Evolutionary conservation across 2,329 filamentous ascomycete species (phyloP).

Genomic region (Beauveria scarabaeidicola): DNA sequence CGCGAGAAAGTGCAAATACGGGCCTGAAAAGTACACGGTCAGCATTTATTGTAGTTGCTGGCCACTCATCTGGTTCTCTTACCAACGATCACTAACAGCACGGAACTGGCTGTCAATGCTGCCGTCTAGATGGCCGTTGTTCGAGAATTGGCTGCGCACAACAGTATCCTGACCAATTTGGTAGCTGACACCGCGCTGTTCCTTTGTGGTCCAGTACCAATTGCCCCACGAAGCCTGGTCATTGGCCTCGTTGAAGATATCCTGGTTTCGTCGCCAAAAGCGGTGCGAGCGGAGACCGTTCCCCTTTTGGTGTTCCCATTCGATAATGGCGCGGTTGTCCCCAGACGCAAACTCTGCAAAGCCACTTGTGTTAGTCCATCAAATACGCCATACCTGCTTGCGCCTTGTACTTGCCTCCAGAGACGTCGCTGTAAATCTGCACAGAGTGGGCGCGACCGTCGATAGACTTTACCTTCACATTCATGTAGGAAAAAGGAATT

Average conservation of each 20-base stretch:
- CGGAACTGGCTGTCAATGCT: constrained; percentile 54
- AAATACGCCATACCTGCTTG: constrained; percentile 40
- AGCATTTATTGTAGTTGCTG: not conserved
- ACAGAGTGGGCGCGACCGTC: constrained; percentile 57
- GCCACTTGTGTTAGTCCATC: constrained; percentile 1
- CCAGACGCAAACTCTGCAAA: constrained; percentile 62
- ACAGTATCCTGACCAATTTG: constrained; percentile 58
- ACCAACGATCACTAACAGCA: constrained; percentile 27
- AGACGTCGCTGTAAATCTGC: constrained; percentile 65
- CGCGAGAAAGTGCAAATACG: constrained; percentile 68
- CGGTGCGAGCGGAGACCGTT: constrained; percentile 55
- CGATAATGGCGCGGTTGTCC: constrained; percentile 43
- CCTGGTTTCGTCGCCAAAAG: constrained; percentile 51
- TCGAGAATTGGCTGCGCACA: constrained; percentile 60
- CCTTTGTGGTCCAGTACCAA: constrained; percentile 64
- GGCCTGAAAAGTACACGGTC: constrained; percentile 40
- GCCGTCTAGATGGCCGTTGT: constrained; percentile 54
- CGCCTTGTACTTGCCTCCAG: constrained; percentile 20
- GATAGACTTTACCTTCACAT: constrained; percentile 52
- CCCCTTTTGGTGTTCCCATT: constrained; percentile 51
- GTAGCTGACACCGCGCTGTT: constrained; percentile 48
- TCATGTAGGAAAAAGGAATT: constrained; percentile 60
- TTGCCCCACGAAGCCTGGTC: constrained; percentile 77
- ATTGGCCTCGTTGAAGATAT: constrained; percentile 56
- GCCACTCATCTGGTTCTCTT: constrained; percentile 11